Conservation (phyloP, 257 asterid genomes). For the Solanum pinnatisectum region DNA sequence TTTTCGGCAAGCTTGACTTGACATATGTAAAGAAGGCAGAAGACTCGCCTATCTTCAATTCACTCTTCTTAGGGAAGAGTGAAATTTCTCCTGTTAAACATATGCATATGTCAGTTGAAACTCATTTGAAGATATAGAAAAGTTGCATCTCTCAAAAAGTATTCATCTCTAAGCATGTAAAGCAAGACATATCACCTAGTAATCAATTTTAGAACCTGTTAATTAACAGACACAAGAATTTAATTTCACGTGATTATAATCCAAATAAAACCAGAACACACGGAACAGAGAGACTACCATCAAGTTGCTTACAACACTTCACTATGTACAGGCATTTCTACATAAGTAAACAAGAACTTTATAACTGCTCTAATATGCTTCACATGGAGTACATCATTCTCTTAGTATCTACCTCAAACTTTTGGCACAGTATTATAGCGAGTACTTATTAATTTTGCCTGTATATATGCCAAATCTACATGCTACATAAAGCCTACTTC, state of each 20-base stretch:
- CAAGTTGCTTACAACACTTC: neutral
- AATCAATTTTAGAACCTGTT: neutral
- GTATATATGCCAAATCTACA: neutral
- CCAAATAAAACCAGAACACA: neutral
- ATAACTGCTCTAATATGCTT: neutral
- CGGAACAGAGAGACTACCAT: neutral
- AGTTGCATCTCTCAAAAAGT: neutral
- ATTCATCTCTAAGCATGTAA: neutral
- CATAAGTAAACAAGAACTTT: neutral
- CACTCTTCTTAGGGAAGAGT: slow-evolving; percentile 51
- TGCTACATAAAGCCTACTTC: neutral
- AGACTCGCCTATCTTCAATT: slow-evolving; percentile 71
- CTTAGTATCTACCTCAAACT: neutral
- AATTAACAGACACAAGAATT: neutral
- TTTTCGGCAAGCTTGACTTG: slow-evolving; percentile 46
- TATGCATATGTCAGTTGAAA: neutral
- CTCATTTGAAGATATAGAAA: neutral
- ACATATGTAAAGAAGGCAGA: slow-evolving; percentile 93
- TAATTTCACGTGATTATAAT: neutral
- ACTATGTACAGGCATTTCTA: neutral
- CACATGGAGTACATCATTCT: neutral
- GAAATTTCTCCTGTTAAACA: slow-evolving; percentile 38
- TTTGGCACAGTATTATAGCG: neutral
- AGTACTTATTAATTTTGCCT: neutral
- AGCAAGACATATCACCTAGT: neutral